Percentiles rank a stretch among this genome's conserved stretches.
Conservation (phyloP, 352 stramenopile genomes). For the Phytophthora ramorum region DNA sequence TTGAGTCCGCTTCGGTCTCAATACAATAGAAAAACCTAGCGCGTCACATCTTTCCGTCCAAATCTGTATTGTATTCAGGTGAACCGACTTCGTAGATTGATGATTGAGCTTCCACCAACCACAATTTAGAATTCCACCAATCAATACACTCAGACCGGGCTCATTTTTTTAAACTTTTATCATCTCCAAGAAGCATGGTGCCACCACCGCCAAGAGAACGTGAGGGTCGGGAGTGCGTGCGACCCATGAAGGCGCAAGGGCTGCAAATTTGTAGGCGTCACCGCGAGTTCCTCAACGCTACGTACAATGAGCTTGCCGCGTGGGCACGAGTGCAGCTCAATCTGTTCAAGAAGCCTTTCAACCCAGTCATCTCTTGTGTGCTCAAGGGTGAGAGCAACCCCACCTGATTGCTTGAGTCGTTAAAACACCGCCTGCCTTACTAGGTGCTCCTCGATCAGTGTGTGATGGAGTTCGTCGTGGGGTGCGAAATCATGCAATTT, state of each 20-base stretch:
- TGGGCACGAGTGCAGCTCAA: slow-evolving; percentile 1
- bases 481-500: background rate
- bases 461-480: slow-evolving; percentile 5
- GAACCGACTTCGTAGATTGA: too few species aligned
- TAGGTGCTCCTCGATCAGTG: slow-evolving; percentile 11
- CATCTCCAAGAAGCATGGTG: too few species aligned
- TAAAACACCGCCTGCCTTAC: background rate
- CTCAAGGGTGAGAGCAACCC: background rate
- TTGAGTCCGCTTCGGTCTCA: too few species aligned
- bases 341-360: background rate
- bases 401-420: background rate
- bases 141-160: too few species aligned
- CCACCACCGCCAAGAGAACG: too few species aligned
- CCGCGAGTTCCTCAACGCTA: background rate
- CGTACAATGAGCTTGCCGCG: background rate
- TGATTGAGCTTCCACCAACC: too few species aligned
- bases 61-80: too few species aligned
- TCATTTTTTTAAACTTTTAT: too few species aligned
- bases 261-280: background rate
- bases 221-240: slow-evolving; percentile 3
- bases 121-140: too few species aligned
- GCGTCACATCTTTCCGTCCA: too few species aligned
- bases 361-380: slow-evolving; percentile 6
- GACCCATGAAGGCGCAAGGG: background rate
- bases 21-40: too few species aligned